Evolutionary conservation across 257 asterid species (phyloP), one percentile per base, ranked within the genome.

Genomic region (Asclepias syriaca): DNA sequence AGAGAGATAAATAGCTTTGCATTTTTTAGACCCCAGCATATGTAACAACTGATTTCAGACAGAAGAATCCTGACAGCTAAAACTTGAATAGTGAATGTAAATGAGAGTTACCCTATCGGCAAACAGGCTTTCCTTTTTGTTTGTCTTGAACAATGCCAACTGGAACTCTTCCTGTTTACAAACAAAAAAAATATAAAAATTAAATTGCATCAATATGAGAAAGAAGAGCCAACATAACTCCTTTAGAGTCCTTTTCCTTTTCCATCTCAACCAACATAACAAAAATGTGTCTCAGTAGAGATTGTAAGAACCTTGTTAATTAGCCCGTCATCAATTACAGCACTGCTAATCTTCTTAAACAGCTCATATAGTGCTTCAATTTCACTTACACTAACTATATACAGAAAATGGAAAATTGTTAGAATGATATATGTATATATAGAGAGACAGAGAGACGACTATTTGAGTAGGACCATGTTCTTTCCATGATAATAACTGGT

Each of bases 301-400:
- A 19, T 19, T n/a, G 27, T 40, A 48, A 11, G 60, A 70, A 94
- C 99, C 99, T 94, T 94, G 85, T 94, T 91, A 82, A 94, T 94
- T 74, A 94, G 79, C 76, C 99, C 99, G 74, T 94, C 99, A 81
- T 94, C 99, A 79, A 88, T 91, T 80, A 94, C 97, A 71, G 97
- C 99, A 83, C 97, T 94, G 91, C 99, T 94, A 53, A 94, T 94
- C 95, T 90, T 94, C 92, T 91, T 94, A 75, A 94, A 94, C 40
- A 94, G 89, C 84, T 89, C 99, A 72, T 94, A 94, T 72, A 94
- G 93, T 50, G 97, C 99, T 87, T 94, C 97, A 69, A 94, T 92
- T 82, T 94, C 99, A 83, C 97, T 94, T 53, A 94, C 99, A 71
- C 99, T 91, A 85, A 94, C 99, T 94, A 93, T 91, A 84, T 7